Percentiles rank a stretch among this genome's conserved stretches.
These are phyloP conservation scores for Mortierella sp. DNA, from an alignment of 371 early-diverging fungal species.

Conservation along the genomic window DNA sequence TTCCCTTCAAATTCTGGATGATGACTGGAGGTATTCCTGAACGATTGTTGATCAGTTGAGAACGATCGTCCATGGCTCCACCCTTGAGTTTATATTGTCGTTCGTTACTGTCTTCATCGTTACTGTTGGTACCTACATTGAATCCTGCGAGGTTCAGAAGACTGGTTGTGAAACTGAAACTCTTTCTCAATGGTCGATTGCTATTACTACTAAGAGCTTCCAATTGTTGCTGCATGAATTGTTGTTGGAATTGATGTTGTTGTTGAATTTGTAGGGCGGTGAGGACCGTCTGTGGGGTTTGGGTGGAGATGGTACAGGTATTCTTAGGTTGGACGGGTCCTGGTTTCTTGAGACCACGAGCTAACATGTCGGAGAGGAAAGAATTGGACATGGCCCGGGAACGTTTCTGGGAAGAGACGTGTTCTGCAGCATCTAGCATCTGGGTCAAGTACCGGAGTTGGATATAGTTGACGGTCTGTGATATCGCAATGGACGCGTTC, in stretches of 20 bases:
- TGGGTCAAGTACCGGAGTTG: slow-evolving; percentile 47
- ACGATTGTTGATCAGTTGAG: slow-evolving; percentile 19
- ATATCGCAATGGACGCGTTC: slow-evolving; percentile 42
- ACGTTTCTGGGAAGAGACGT: slow-evolving; percentile 38
- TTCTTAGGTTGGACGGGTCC: slow-evolving; percentile 18
- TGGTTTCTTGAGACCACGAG: slow-evolving; percentile 42
- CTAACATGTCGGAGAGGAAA: slow-evolving; percentile 48
- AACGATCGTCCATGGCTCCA: slow-evolving; percentile 25
- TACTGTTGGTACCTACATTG: neutral
- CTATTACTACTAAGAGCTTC: neutral
- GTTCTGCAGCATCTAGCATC: slow-evolving; percentile 43
- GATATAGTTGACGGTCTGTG: slow-evolving; percentile 45
- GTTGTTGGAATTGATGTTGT: slow-evolving; percentile 23
- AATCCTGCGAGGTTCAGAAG: slow-evolving; percentile 30
- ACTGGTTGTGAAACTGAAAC: slow-evolving; percentile 19
- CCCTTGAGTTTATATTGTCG: slow-evolving; percentile 24
- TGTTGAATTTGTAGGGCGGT: slow-evolving; percentile 10
- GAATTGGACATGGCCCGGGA: slow-evolving; percentile 46
- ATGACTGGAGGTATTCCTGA: slow-evolving; percentile 15
- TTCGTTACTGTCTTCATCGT: neutral
- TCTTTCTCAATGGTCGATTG: slow-evolving; percentile 14
- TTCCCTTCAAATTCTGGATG: slow-evolving; percentile 32
- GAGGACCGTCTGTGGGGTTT: slow-evolving; percentile 23
- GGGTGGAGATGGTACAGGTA: slow-evolving; percentile 33
- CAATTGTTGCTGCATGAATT: slow-evolving; percentile 1